These are phyloP conservation scores for Globisporangium emineosum DNA, from an alignment of 352 stramenopile genomes.

Conservation along the genomic window DNA sequence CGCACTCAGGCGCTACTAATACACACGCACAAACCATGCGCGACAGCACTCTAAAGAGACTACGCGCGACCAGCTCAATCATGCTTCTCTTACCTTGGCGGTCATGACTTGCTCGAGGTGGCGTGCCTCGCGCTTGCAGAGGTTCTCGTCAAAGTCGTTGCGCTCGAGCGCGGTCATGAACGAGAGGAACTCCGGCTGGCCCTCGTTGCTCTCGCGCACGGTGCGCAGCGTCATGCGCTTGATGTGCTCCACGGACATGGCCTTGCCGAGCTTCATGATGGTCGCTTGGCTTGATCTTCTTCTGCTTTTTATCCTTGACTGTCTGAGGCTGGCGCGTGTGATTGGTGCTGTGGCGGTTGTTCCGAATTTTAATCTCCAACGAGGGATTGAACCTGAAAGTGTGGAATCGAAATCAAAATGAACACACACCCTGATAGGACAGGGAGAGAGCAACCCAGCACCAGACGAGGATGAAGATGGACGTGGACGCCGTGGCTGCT, in stretches of 20 bases:
- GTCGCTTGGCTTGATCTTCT: not conserved
- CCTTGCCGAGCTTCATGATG: conserved; percentile 78
- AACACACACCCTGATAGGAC: conserved; percentile 3
- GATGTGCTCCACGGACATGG: conserved; percentile 84
- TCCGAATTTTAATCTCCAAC: not conserved
- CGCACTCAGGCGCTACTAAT: not conserved
- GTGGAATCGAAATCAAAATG: not conserved
- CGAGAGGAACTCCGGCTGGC: conserved; percentile 73
- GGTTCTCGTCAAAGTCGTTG: conserved; percentile 81
- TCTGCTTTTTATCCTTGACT: conserved; percentile 15
- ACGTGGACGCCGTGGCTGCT: not conserved
- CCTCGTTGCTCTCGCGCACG: conserved; percentile 73
- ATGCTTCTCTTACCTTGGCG: conserved; percentile 38
- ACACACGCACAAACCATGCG: not conserved
- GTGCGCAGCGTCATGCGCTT: conserved; percentile 90
- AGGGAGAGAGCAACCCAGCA: conserved; percentile 7
- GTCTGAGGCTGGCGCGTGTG: conserved; percentile 4
- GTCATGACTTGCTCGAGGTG: conserved; percentile 79
- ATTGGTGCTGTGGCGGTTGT: conserved; percentile 15
- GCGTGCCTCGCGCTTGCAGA: conserved; percentile 80
- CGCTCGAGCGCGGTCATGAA: conserved; percentile 81
- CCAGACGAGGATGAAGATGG: conserved; percentile 5
- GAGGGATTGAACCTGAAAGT: conserved; percentile 1
- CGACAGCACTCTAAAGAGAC: not conserved
- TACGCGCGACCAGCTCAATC: not conserved